phyloP scores from a whole-genome alignment of 345 rosid species.

The Heritiera fomes region DNA sequence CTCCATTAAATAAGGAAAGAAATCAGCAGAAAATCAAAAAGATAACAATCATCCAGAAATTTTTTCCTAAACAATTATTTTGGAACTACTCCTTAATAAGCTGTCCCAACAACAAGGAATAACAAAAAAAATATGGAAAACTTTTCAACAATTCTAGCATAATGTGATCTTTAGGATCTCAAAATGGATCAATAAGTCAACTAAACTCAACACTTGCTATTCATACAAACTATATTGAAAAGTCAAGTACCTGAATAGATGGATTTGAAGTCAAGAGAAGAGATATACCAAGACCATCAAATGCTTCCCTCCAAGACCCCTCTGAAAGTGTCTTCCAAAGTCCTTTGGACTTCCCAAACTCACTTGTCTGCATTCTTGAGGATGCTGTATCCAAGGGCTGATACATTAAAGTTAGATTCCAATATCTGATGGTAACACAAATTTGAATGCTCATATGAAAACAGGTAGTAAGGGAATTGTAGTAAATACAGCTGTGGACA shows the following conservation, averaged over 20 bases:
- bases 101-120: too few species aligned
- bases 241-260: slow-evolving; percentile 74
- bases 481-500: not conserved
- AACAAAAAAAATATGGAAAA: too few species aligned
- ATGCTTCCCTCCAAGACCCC: slow-evolving; percentile 69
- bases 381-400: slow-evolving; percentile 97
- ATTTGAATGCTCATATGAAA: not conserved
- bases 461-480: not conserved
- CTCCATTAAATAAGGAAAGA: too few species aligned
- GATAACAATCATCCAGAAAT: too few species aligned
- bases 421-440: slow-evolving; percentile 3
- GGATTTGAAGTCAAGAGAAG: slow-evolving; percentile 91
- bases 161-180: not conserved
- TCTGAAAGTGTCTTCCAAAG: slow-evolving; percentile 78
- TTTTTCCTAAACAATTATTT: too few species aligned
- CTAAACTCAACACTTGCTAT: not conserved
- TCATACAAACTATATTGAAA: not conserved
- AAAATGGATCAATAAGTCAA: not conserved
- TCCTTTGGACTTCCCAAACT: slow-evolving; percentile 91
- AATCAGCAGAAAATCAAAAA: too few species aligned
- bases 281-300: slow-evolving; percentile 92
- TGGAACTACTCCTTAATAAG: too few species aligned
- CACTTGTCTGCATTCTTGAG: slow-evolving; percentile 96
- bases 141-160: not conserved
- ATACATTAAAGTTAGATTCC: slow-evolving; percentile 23